Evolutionary conservation across 2,329 filamentous ascomycete genomes (phyloP).

Genomic region (Monosporascus sp.): DNA sequence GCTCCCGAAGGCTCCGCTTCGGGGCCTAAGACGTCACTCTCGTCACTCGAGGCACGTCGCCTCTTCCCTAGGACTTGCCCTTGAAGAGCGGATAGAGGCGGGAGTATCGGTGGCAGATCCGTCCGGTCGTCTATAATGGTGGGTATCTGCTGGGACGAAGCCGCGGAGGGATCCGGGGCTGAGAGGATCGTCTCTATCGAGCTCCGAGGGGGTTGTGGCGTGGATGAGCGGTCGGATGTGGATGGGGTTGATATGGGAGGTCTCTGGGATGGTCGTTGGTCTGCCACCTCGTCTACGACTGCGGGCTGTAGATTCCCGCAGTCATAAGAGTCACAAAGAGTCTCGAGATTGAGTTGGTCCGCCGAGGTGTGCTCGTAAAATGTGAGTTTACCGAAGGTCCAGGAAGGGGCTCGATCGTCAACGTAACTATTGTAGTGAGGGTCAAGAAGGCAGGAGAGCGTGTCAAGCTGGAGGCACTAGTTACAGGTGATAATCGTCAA

Average conservation of each 20-base stretch:
- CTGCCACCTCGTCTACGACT: conserved; percentile 61
- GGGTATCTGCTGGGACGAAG: conserved; percentile 11
- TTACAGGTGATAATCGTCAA: not conserved
- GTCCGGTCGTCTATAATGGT: conserved; percentile 9
- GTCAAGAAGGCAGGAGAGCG: too few relatives aligned
- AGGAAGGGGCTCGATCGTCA: too few relatives aligned
- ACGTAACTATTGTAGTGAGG: too few relatives aligned
- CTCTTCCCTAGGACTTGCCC: conserved; percentile 50
- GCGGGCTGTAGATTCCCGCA: conserved; percentile 40
- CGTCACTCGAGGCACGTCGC: conserved; percentile 41
- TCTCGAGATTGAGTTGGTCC: too few relatives aligned
- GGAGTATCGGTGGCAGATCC: conserved; percentile 4
- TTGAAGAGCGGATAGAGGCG: conserved; percentile 8
- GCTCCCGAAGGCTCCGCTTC: conserved; percentile 17
- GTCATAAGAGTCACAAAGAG: conserved; percentile 9
- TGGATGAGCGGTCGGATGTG: conserved; percentile 63
- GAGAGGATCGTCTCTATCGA: conserved; percentile 42
- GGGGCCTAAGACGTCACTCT: conserved; percentile 21
- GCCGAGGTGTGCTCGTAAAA: too few relatives aligned
- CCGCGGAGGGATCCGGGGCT: conserved; percentile 28
- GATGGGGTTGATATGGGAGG: conserved; percentile 48
- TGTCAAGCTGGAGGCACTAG: not conserved
- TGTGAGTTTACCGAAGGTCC: too few relatives aligned
- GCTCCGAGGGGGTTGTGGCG: conserved; percentile 46
- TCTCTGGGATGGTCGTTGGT: conserved; percentile 52